phyloP scores from a whole-genome alignment of 163 green algal genomes.

The Prototheca stagnorum region DNA sequence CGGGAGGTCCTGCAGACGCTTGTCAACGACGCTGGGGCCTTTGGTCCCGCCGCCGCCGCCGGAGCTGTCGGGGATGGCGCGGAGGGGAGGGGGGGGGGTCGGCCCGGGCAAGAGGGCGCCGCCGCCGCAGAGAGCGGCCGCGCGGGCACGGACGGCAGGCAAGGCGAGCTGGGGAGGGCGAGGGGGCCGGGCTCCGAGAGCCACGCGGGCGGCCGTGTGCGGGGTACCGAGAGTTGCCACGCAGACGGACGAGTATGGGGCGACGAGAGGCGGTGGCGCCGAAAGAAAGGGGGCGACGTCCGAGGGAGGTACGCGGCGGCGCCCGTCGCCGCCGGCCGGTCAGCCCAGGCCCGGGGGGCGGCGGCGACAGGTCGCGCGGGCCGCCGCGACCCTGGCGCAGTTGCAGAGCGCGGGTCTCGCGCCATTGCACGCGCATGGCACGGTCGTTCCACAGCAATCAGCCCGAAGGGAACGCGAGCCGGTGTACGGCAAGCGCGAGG shows the following conservation, averaged over 20 bases:
- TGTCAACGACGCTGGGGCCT: constrained; percentile 66
- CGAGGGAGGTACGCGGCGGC: no score
- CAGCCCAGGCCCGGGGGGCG: no score
- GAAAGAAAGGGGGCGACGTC: no score
- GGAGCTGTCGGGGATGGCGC: constrained; percentile 38
- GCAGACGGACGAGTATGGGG: no score
- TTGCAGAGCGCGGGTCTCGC: no score
- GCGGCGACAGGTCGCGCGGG: no score
- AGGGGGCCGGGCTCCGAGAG: not conserved
- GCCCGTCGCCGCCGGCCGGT: no score
- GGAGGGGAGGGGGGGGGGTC: not conserved
- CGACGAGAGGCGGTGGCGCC: no score
- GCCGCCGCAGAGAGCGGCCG: not conserved
- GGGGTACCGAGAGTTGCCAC: no score
- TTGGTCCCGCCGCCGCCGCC: constrained; percentile 56
- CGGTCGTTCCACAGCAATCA: not conserved
- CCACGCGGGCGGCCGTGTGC: no score
- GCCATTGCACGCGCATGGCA: no score
- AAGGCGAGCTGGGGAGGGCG: not conserved
- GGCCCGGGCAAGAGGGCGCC: not conserved
- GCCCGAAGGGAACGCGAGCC: not conserved
- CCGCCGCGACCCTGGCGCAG: no score
- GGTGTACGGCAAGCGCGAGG: not conserved
- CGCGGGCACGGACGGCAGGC: not conserved
- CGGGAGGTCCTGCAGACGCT: constrained; percentile 57